Conservation (phyloP, 768 basidiomycete genomes). For the Pholiota conissans region DNA sequence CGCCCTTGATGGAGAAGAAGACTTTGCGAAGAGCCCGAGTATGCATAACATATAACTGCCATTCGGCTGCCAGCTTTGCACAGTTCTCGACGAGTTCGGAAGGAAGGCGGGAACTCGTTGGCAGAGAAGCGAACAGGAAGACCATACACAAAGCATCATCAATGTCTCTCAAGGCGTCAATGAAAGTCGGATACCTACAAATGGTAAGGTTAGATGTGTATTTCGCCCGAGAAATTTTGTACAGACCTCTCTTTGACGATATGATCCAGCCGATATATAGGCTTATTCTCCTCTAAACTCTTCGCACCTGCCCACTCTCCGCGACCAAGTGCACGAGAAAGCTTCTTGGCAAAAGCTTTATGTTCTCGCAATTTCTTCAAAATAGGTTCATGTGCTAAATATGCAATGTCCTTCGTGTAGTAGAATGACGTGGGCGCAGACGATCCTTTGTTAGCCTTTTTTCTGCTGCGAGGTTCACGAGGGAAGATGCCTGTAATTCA, state of each 20-base stretch:
- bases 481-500: slow-evolving; percentile 85
- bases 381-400: slow-evolving; percentile 95
- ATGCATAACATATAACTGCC: slow-evolving; percentile 96
- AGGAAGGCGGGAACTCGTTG: slow-evolving; percentile 81
- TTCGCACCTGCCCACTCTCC: slow-evolving; percentile 96
- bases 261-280: slow-evolving; percentile 90
- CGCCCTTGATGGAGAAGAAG: slow-evolving; percentile 96
- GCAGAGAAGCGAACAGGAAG: slow-evolving; percentile 89
- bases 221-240: neutral
- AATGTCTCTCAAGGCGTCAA: slow-evolving; percentile 93
- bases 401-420: slow-evolving; percentile 97
- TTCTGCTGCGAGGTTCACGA: slow-evolving; percentile 88
- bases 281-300: slow-evolving; percentile 90
- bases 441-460: slow-evolving; percentile 96
- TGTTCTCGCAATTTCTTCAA: slow-evolving; percentile 93
- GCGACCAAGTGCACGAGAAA: slow-evolving; percentile 88
- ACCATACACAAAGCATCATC: slow-evolving; percentile 97
- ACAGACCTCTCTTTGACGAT: slow-evolving; percentile 94
- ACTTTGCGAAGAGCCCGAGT: slow-evolving; percentile 81
- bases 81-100: slow-evolving; percentile 89
- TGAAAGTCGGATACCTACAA: slow-evolving; percentile 91
- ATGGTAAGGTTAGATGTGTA: neutral
- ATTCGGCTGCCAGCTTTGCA: slow-evolving; percentile 86
- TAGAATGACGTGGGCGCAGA: slow-evolving; percentile 98
- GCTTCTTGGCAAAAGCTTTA: slow-evolving; percentile 97